phyloP scores from a whole-genome alignment of 1,284 basidiomycete genomes.

The Sanghuangporus weigelae region DNA sequence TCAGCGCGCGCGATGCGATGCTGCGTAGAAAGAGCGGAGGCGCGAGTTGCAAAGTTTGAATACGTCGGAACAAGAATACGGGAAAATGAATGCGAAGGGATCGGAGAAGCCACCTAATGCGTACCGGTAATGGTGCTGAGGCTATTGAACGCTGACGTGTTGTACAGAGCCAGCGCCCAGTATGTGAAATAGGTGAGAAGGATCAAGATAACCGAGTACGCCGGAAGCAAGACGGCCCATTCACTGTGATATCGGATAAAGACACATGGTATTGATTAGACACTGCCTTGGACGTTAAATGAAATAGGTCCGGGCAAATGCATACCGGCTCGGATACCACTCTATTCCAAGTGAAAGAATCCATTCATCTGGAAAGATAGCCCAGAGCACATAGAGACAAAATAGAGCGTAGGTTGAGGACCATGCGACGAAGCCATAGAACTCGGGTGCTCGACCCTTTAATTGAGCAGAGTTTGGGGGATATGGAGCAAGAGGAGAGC shows the following conservation, averaged over 20 bases:
- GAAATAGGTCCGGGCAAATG: background rate
- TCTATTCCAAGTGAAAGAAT: slow-evolving; percentile 62
- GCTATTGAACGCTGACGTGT: slow-evolving; percentile 67
- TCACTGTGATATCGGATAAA: slow-evolving; percentile 44
- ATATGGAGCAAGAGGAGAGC: slow-evolving; percentile 48
- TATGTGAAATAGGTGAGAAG: slow-evolving; percentile 78
- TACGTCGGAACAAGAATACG: background rate
- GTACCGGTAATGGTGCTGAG: slow-evolving; percentile 61
- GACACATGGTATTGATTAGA: background rate
- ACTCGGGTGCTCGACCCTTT: slow-evolving; percentile 68
- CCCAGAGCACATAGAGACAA: slow-evolving; percentile 66
- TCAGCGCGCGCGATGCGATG: background rate
- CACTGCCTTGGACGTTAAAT: background rate
- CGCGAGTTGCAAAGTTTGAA: background rate
- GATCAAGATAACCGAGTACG: slow-evolving; percentile 69
- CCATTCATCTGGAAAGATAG: slow-evolving; percentile 43
- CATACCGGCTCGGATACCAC: slow-evolving; percentile 87
- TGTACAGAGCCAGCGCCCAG: slow-evolving; percentile 65
- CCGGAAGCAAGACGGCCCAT: slow-evolving; percentile 82
- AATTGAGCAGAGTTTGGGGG: slow-evolving; percentile 38
- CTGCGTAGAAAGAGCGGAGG: slow-evolving; percentile 9
- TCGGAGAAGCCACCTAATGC: slow-evolving; percentile 16
- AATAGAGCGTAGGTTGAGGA: slow-evolving; percentile 73
- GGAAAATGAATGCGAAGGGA: background rate
- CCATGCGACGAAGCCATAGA: slow-evolving; percentile 86